Evolutionary conservation across 2,329 filamentous ascomycete genomes (phyloP).

Genomic region (Colletotrichum magnum): DNA sequence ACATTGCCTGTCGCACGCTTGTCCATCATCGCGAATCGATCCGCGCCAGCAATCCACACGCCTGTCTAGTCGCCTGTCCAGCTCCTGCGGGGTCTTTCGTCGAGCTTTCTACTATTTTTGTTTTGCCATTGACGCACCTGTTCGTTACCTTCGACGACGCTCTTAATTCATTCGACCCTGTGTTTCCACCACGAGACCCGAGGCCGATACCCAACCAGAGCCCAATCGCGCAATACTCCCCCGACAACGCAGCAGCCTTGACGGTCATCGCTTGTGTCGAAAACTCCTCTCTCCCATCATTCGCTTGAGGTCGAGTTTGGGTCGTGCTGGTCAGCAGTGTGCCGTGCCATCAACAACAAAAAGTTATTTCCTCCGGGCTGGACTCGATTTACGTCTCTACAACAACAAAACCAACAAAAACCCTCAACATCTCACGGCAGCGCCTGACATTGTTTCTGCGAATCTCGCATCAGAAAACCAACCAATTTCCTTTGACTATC

Average conservation of each 20-base stretch:
- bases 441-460: conserved; percentile 39
- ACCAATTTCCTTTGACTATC: conserved; percentile 25
- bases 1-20: conserved; percentile 47
- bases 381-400: conserved; percentile 55
- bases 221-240: conserved; percentile 42
- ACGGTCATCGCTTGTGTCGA: conserved; percentile 55
- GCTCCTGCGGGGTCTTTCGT: conserved; percentile 46
- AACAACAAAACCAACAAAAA: conserved; percentile 19
- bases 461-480: conserved; percentile 7
- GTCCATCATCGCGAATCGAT: conserved; percentile 44
- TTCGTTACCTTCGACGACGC: conserved; percentile 57
- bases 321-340: conserved; percentile 46
- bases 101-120: conserved; percentile 44
- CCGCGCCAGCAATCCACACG: conserved; percentile 9
- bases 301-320: conserved; percentile 63
- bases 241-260: conserved; percentile 54
- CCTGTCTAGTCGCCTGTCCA: conserved; percentile 49
- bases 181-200: conserved; percentile 45
- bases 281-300: conserved; percentile 48
- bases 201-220: conserved; percentile 33
- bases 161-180: conserved; percentile 57
- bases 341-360: conserved; percentile 27
- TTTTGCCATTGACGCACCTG: conserved; percentile 43
- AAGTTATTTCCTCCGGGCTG: conserved; percentile 56
- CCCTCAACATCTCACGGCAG: conserved; percentile 39